Base-by-base conservation (phyloP, 225 moss, liverwort and hornwort genomes). In the Marchantia paleacea region DNA sequence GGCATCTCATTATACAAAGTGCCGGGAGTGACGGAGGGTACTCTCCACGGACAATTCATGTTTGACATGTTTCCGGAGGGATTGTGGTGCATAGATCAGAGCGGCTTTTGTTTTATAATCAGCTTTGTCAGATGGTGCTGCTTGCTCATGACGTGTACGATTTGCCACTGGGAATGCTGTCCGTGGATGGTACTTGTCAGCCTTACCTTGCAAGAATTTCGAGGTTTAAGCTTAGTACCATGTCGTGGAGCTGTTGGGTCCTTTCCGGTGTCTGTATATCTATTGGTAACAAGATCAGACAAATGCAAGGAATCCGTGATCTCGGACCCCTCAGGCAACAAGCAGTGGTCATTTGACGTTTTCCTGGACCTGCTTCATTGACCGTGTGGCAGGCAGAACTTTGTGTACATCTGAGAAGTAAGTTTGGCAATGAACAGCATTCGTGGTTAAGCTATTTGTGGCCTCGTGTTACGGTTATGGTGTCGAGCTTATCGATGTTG, bases 41-140 rank as follows among this genome's bases (percentile, higher is more conserved):
- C 79, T 76, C 81, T 79, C 53, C 70, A 75, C 78, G 75, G 75
- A 65, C 80, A 29, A 69, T 58, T 78, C 83, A 79, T 54, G 73
- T 78, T 67, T 72, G 62, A 78, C 67, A 78, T 83, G 78, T 75
- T 80, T 78, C 73, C 74, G 83, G 72, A 82, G 80, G 77, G 82
- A 69, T 83, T 81, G 77, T 83, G 87, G 82, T 81, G 87, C 80
- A 81, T 88, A 85, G 83, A 82, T 82, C 79, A 81, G 85, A 88
- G 88, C 88, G 88, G 85, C 85, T 83, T 88, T 83, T 88, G 85
- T 83, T 85, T 85, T 81, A 71, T 80, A 75, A 75, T 81, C 88
- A 85, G 78, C 82, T 87, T 82, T 85, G 79, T 87, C 79, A 84
- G 80, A 80, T 80, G 85, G 85, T 83, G 85, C 85, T 81, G 75